A percentile compares a stretch with the other conserved stretches of the same genome.
Conservation (phyloP, 805 yeast genomes). For the Candida lessepsii region DNA sequence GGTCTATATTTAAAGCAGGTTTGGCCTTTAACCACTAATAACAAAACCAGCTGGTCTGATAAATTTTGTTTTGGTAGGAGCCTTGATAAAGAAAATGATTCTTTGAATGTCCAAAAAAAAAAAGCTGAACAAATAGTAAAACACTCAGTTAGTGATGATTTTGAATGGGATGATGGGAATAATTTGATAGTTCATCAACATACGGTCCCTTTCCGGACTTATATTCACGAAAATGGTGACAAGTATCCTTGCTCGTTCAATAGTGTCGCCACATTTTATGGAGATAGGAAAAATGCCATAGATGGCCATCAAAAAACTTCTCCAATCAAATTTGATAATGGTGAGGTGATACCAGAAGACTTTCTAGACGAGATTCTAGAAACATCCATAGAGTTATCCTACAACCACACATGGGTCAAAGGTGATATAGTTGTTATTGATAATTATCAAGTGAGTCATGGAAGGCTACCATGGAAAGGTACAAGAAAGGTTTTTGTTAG, state of each 20-base stretch:
- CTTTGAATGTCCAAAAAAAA: constrained; percentile 20
- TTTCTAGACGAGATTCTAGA: constrained; percentile 12
- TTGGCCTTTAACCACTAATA: constrained; percentile 20
- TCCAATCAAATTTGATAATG: constrained; percentile 4
- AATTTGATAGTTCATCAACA: constrained; percentile 27
- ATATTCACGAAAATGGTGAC: constrained; percentile 7
- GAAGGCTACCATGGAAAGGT: constrained; percentile 30
- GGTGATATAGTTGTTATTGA: constrained; percentile 36
- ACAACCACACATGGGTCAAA: constrained; percentile 27
- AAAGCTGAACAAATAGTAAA: constrained; percentile 24
- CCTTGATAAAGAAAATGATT: constrained; percentile 19
- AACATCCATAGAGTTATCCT: constrained; percentile 18
- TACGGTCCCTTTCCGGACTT: constrained; percentile 18
- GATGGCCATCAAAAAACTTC: constrained; percentile 8
- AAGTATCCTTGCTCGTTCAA: constrained; percentile 12
- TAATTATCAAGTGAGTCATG: constrained; percentile 35
- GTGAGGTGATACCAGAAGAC: neutral
- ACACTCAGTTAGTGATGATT: constrained; percentile 22
- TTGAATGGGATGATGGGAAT: constrained; percentile 24
- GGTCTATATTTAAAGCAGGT: constrained; percentile 26
- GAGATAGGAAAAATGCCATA: constrained; percentile 1
- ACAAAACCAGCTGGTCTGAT: constrained; percentile 25
- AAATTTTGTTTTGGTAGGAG: constrained; percentile 30
- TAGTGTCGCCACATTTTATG: constrained; percentile 13
- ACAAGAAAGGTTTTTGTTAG: constrained; percentile 31